Conservation (phyloP, 208 protist genomes). For the Trypanosoma rangeli region DNA sequence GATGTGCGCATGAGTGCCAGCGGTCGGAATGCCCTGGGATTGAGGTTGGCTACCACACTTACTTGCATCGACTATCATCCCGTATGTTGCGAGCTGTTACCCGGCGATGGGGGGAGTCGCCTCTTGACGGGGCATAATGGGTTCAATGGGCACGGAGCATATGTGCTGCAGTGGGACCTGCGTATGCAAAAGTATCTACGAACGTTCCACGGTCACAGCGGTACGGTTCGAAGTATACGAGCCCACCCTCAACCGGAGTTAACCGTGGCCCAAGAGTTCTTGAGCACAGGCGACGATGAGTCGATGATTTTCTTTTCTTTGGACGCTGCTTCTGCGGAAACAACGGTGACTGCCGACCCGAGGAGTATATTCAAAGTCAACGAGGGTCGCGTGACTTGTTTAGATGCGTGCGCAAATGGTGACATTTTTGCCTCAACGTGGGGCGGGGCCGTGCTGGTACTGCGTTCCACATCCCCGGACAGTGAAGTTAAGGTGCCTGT, state of each 20-base stretch:
- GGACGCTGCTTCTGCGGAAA: conserved; percentile 25
- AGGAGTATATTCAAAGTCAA: conserved; percentile 28
- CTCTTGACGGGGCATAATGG: conserved; percentile 78
- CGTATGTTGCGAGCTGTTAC: conserved; percentile 45
- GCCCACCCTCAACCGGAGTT: conserved; percentile 25
- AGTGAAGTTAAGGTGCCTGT: conserved; percentile 28
- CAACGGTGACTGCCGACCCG: conserved; percentile 27
- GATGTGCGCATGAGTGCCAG: conserved; percentile 50
- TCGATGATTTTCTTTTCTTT: conserved; percentile 52
- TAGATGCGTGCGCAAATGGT: conserved; percentile 44
- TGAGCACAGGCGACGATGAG: conserved; percentile 55
- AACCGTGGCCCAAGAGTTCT: conserved; percentile 35
- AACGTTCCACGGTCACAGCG: conserved; percentile 47
- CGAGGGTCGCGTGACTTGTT: conserved; percentile 54
- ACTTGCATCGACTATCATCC: conserved; percentile 69
- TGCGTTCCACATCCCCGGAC: conserved; percentile 36
- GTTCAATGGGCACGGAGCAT: conserved; percentile 61
- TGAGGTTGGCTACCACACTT: conserved; percentile 50
- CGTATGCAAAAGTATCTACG: conserved; percentile 48
- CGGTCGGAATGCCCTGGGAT: conserved; percentile 19
- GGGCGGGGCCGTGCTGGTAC: conserved; percentile 47
- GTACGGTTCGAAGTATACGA: conserved; percentile 46
- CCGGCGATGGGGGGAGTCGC: conserved; percentile 4
- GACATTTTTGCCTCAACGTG: conserved; percentile 47
- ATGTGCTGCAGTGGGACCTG: conserved; percentile 73